Conservation (phyloP, 208 protist genomes). For the Wallacemonas rigidus region DNA sequence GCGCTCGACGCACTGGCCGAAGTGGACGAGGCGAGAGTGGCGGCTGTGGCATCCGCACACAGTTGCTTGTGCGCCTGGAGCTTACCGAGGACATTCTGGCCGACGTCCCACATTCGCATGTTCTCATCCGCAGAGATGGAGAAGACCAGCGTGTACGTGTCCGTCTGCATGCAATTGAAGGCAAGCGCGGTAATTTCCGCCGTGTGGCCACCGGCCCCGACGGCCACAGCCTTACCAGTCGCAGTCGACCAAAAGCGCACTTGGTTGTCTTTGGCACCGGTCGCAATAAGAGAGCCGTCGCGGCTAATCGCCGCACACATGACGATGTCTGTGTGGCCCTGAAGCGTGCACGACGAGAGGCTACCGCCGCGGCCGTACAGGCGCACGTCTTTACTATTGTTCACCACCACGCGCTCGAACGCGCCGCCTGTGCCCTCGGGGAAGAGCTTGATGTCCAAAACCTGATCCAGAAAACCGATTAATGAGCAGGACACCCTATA, state of each 20-base stretch:
- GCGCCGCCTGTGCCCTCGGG: constrained; percentile 23
- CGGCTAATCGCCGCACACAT: constrained; percentile 76
- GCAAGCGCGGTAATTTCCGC: constrained; percentile 76
- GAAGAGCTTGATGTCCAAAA: constrained; percentile 82
- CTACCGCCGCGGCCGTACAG: constrained; percentile 62
- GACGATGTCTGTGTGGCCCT: constrained; percentile 85
- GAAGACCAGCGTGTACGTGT: constrained; percentile 74
- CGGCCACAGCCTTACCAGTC: constrained; percentile 65
- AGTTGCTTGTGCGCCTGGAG: constrained; percentile 21
- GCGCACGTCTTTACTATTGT: constrained; percentile 87
- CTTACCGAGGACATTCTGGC: constrained; percentile 36
- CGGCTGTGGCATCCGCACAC: neutral
- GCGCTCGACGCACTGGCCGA: neutral
- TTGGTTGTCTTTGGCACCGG: constrained; percentile 79
- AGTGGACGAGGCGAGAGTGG: neutral
- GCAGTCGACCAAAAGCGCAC: constrained; percentile 86
- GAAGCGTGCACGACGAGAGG: constrained; percentile 62
- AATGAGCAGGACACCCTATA: constrained; percentile 50
- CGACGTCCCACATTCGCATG: constrained; percentile 85
- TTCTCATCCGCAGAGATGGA: constrained; percentile 80
- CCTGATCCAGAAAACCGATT: constrained; percentile 86
- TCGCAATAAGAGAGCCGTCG: constrained; percentile 74
- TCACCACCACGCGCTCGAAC: constrained; percentile 71
- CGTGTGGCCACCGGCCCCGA: constrained; percentile 69
- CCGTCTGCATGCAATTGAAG: constrained; percentile 74